Percentiles rank a stretch among this genome's conserved stretches.
These are phyloP conservation scores for Populus hybrid DNA, from an alignment of 441 rosid genomes.

Conservation along the genomic window DNA sequence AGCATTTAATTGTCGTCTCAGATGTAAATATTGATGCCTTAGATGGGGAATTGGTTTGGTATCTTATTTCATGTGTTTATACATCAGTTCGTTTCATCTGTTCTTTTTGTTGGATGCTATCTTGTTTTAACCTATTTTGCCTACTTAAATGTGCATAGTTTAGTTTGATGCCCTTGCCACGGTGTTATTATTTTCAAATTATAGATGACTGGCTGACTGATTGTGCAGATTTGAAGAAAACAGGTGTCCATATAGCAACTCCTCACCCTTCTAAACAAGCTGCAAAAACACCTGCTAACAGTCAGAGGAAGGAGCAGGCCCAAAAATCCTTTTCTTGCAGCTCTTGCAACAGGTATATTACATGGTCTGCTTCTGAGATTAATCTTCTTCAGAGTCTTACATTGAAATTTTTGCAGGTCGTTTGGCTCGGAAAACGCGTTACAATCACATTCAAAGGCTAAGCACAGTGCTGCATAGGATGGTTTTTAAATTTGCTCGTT, in stretches of 20 bases:
- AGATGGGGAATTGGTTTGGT: neutral
- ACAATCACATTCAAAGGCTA: conserved; percentile 75
- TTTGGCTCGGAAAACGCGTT: conserved; percentile 66
- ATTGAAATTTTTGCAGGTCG: conserved; percentile 26
- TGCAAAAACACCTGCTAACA: conserved; percentile 33
- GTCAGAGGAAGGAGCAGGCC: conserved; percentile 39
- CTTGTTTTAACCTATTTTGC: neutral
- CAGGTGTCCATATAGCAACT: conserved; percentile 52
- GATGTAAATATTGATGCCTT: neutral
- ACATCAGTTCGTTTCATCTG: neutral
- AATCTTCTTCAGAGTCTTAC: neutral
- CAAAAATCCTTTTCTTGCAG: conserved; percentile 50
- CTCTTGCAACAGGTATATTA: conserved; percentile 52
- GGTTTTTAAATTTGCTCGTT: neutral
- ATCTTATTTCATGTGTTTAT: neutral
- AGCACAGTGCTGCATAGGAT: conserved; percentile 45
- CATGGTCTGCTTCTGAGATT: neutral
- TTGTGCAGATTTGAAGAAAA: conserved; percentile 51
- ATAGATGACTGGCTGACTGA: neutral
- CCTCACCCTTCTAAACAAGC: conserved; percentile 72
- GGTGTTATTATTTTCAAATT: neutral
- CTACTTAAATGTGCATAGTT: neutral
- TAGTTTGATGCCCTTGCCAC: neutral
- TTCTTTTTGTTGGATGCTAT: neutral
- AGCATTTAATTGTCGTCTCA: neutral